Percentiles rank a stretch among this genome's conserved stretches.
Evolutionary conservation across 192 early-diverging fungal species (phyloP).

Genomic region (Lobosporangium transversale): DNA sequence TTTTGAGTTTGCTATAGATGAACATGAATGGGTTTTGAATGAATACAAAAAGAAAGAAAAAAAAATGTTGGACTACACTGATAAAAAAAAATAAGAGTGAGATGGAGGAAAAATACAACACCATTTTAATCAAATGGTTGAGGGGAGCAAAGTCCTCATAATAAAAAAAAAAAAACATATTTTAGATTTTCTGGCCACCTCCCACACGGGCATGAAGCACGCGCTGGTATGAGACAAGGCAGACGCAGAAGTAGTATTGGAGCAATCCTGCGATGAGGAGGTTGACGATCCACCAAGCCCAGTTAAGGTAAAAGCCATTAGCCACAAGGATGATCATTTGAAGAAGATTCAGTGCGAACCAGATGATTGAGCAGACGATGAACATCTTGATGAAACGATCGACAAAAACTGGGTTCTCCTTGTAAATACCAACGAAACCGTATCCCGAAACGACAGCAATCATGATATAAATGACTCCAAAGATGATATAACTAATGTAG

Average conservation of each 20-base stretch:
- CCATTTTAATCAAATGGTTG: too few species aligned
- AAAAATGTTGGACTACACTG: neutral
- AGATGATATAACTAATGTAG: slow-evolving; percentile 2
- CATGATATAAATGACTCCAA: slow-evolving; percentile 27
- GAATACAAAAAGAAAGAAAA: too few species aligned
- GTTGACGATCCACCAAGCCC: slow-evolving; percentile 13
- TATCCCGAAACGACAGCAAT: slow-evolving; percentile 19
- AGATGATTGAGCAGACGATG: slow-evolving; percentile 24
- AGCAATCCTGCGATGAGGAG: slow-evolving; percentile 14
- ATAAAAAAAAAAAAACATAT: neutral
- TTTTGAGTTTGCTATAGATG: too few species aligned
- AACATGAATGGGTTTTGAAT: too few species aligned
- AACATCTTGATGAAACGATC: slow-evolving; percentile 25
- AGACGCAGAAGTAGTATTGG: slow-evolving; percentile 49
- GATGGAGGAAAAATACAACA: too few species aligned
- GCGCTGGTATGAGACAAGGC: slow-evolving; percentile 46
- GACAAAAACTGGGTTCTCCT: slow-evolving; percentile 16
- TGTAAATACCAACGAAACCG: slow-evolving; percentile 42
- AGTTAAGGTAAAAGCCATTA: neutral
- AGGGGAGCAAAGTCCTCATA: too few species aligned
- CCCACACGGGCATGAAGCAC: slow-evolving; percentile 14
- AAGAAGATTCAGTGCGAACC: slow-evolving; percentile 22
- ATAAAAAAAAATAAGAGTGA: too few species aligned
- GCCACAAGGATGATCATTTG: slow-evolving; percentile 11
- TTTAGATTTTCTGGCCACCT: slow-evolving; percentile 11